These are phyloP conservation scores for Plenodomus lindquistii DNA, from an alignment of 2,329 filamentous ascomycete genomes.

Conservation along the genomic window DNA sequence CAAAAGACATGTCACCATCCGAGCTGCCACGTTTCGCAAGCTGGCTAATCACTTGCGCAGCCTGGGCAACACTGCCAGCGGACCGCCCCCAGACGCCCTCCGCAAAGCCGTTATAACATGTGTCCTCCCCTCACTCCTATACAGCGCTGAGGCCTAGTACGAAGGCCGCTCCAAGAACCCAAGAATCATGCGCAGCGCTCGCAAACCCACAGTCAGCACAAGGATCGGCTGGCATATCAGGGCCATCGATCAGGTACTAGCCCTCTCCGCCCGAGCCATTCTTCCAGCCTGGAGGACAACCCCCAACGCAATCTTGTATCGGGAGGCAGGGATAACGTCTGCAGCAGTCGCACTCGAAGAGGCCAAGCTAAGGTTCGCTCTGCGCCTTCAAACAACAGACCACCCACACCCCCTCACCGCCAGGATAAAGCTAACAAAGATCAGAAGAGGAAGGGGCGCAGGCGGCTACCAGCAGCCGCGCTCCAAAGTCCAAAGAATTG, in stretches of 20 bases:
- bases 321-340: constrained; percentile 2
- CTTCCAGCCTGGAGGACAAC: constrained; percentile 6
- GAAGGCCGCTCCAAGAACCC: constrained; percentile 1
- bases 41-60: constrained; percentile 1
- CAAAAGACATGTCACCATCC: constrained; percentile 1
- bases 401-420: neutral
- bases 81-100: constrained; percentile 1
- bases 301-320: constrained; percentile 1
- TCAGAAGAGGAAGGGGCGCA: neutral
- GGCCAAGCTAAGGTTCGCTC: neutral
- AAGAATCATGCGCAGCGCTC: neutral
- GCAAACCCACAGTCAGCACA: neutral
- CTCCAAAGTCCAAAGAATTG: constrained; percentile 3
- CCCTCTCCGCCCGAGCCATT: neutral
- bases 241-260: constrained; percentile 1
- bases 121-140: constrained; percentile 3
- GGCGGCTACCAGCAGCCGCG: too few species aligned
- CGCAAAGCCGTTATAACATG: constrained; percentile 9
- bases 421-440: neutral
- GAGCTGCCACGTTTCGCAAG: neutral
- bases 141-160: constrained; percentile 7
- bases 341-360: constrained; percentile 1
- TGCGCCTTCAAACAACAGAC: constrained; percentile 1
- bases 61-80: constrained; percentile 2
- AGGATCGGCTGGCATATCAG: constrained; percentile 3